Evolutionary conservation across 306 rosid species (phyloP), one percentile per base, ranked within the genome.

Genomic region (Fagus crenata): DNA sequence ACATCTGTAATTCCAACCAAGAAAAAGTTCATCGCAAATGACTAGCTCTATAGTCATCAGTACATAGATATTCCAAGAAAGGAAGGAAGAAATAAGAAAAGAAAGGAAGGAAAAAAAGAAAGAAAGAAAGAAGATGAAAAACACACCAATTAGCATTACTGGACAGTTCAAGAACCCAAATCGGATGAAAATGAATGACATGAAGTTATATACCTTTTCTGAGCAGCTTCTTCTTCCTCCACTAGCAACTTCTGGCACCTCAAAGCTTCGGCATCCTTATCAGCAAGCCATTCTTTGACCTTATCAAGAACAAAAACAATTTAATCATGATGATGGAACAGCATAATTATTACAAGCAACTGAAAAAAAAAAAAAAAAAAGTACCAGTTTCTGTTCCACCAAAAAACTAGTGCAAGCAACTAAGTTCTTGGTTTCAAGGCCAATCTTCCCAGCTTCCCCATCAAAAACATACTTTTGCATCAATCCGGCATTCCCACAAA

Each of bases 171-270:
- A 61, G 71, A 67, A 14, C 39, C 69, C 6, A 14, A 78, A 74
- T 1, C 15, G 8, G 33, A 64, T 6, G 18, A 32, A 70, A 71
- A 43, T 28, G 39, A 9, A 46, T 46, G 51, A 49, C 14, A 40
- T 40, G 61, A 41, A 67, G 40, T 61, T 49, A 49, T 59, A 15
- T 85, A 93, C 98, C 97, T 89, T 89, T 78, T 91, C 82, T 83
- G 93, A 85, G 92, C 93, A 78, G 91, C 93, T 85, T 91, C 94
- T 81, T 91, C 97, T 84, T 93, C 98, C 84, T 91, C 97, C 80
- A 91, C 92, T 77, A 91, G 86, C 81, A 86, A 84, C 78, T 90
- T 89, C 78, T 93, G 96, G 77, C 88, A 91, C 80, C 93, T 87
- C 82, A 90, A 74, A 71, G 96, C 89, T 89, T 91, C 98, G 6